Evolutionary conservation across 148 eudicot genomes (phyloP), one percentile per base, ranked within the genome.

Genomic region (Camellia granthamiana): DNA sequence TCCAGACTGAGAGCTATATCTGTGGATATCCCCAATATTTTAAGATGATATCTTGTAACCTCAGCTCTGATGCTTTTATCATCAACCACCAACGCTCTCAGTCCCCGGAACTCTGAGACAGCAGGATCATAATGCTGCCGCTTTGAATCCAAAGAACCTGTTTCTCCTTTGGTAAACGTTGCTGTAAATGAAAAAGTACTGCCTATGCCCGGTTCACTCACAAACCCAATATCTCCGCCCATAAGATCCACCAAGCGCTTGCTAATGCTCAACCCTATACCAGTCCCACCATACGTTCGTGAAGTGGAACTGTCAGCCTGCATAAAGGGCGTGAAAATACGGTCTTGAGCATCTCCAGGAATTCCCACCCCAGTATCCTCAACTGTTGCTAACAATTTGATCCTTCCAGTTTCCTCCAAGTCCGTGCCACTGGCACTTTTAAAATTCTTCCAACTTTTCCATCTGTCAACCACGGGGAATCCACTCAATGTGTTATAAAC

Each of bases 291-390:
- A 81, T 96, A 87, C 13, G 84, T 91, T 19, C 99, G 85, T 7
- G 98, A 94, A 51, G 95, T 96, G 52, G 98, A 94, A 82, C 95
- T 91, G 81, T 91, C 99, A 38, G 93, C 99, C 83, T 96, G 99
- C 99, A 96, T 92, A 79, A 96, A 96, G 19, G 98, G 98, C 66
- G 77, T 92, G 84, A 96, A 96, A 69, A 96, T 91, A 52, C 91
- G 90, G 54, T 10, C 74, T 73, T 91, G 95, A 77, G 93, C 97
- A 2, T 94, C 93, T 66, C 4, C 76, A 59, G 91, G 97, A 47
- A 96, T 92, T 49, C 99, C 99, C 43, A 84, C 92, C 14, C 99
- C 99, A 0, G 99, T 96, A 83, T 93, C 99, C 85, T 96, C 98
- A 52, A 96, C 95, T 0, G 95, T 86, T 49, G 92, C 92, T 78